Percentiles rank a stretch among this genome's conserved stretches.
Evolutionary conservation across 1,284 basidiomycete species (phyloP).

Genomic region (Rhizoctonia solani): DNA sequence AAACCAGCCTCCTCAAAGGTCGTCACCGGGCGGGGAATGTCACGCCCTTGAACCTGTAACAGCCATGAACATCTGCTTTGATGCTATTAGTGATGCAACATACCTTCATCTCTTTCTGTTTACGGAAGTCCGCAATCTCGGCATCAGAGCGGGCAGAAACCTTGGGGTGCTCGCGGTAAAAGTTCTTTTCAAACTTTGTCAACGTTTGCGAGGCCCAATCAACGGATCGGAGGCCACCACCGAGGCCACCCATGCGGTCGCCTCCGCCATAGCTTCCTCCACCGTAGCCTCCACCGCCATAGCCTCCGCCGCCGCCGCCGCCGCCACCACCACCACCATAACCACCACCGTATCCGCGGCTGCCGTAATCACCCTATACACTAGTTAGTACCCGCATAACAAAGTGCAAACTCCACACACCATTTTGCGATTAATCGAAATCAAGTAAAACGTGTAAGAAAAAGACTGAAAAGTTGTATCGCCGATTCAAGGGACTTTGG

Average conservation of each 20-base stretch:
- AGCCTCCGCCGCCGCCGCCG: constrained; percentile 49
- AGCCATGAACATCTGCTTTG: no score
- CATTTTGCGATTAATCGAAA: constrained; percentile 33
- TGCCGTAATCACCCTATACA: constrained; percentile 44
- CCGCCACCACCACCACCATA: constrained; percentile 43
- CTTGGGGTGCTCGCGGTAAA: constrained; percentile 92
- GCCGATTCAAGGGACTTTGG: background rate
- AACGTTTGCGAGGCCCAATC: constrained; percentile 82
- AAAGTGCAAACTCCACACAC: background rate
- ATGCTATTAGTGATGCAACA: no score
- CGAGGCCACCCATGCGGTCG: constrained; percentile 84
- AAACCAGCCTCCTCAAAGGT: constrained; percentile 95
- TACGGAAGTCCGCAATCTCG: constrained; percentile 88
- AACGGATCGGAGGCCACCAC: constrained; percentile 79
- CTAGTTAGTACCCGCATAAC: constrained; percentile 28
- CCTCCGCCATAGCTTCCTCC: constrained; percentile 60
- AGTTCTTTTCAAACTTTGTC: constrained; percentile 92
- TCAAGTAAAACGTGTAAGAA: constrained; percentile 6
- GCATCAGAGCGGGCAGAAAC: constrained; percentile 79
- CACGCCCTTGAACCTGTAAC: constrained; percentile 79
- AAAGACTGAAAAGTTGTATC: constrained; percentile 28
- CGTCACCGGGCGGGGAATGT: constrained; percentile 87
- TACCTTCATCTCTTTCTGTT: constrained; percentile 86
- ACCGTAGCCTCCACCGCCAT: constrained; percentile 58
- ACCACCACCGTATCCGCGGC: constrained; percentile 33